These are phyloP conservation scores for Cyclospora cayetanensis DNA, from an alignment of 169 alveolate species.

Conservation along the genomic window DNA sequence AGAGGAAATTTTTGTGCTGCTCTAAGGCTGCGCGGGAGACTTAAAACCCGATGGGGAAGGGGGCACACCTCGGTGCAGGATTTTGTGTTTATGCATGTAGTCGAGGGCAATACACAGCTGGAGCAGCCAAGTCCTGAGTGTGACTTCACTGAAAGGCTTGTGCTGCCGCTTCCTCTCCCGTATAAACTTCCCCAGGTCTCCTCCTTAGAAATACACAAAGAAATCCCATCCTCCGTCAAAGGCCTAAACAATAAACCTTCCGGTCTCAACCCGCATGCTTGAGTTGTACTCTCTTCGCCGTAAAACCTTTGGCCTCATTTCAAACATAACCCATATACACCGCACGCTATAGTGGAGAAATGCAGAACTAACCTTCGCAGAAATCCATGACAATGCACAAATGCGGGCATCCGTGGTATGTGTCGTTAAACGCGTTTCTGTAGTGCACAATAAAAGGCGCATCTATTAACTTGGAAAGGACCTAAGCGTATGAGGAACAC, in stretches of 20 bases:
- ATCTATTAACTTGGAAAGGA: constrained; percentile 61
- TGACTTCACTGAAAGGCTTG: constrained; percentile 81
- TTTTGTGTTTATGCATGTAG: constrained; percentile 88
- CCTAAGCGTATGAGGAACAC: constrained; percentile 19
- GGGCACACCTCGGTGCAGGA: constrained; percentile 91
- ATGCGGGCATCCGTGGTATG: constrained; percentile 67
- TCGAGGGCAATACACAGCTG: constrained; percentile 86
- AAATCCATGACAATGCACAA: constrained; percentile 92
- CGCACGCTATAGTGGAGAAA: neutral
- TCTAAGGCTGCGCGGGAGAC: too few relatives aligned
- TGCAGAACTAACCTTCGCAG: constrained; percentile 87
- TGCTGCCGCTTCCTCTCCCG: constrained; percentile 52
- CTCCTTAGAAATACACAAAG: constrained; percentile 30
- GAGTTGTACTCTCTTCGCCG: neutral
- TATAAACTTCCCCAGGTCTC: constrained; percentile 69
- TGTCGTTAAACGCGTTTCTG: constrained; percentile 61
- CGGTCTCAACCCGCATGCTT: neutral
- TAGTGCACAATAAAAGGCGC: constrained; percentile 69
- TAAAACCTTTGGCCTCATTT: neutral
- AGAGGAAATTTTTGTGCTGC: too few relatives aligned
- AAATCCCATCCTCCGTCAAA: neutral
- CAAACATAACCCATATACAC: neutral
- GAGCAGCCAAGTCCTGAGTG: constrained; percentile 87
- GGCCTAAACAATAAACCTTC: neutral
- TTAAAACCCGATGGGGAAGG: too few relatives aligned